Evolutionary conservation across 805 yeast genomes (phyloP), one percentile per base, ranked within the genome.

Genomic region (Spathaspora hagerdaliae): DNA sequence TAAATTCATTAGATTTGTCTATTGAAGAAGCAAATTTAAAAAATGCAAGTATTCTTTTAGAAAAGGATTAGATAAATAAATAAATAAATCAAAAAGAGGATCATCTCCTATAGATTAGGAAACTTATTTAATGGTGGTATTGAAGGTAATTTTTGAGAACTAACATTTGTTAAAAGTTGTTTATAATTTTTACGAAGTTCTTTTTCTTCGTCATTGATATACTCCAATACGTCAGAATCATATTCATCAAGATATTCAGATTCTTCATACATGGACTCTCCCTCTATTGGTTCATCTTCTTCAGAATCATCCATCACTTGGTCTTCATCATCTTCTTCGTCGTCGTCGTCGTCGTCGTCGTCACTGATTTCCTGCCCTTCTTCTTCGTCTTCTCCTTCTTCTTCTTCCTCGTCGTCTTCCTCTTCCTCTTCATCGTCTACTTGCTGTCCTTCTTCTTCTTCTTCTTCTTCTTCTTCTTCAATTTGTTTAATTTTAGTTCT

Each of bases 31-130:
- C 94, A 1, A 91, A 90, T 1, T 74, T 94, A 51, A 79, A 82
- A 57, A 94, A 90, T 63, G 89, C 97, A 35, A 83, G 92, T 39
- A 65, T 91, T 6, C 64, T 88, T 40, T 71, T 90, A 31, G 97
- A 91, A 51, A 63, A 58, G 43, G 66, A 60, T 39, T 58, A 49
- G 8, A 7, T 35, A n/a, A 8, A 35, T 15, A 8, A 43, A 7
- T 24, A 5, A 29, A 33, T 34, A 13, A 9, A 34, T 34, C 7
- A 26, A 29, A 29, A 29, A 29, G 3, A 29, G 12, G 32, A 9
- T 9, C 32, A 29, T 9, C 12, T 29, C 15, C 5, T 39, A 42
- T 32, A 50, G 42, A 24, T 42, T 43, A 3, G 61, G 62, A 42
- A 62, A 19, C 24, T 19, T 19, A 19, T 19, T 19, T 19, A 19